Base-by-base conservation (phyloP, 192 early-diverging fungal species). In the Backusella macrospora region DNA sequence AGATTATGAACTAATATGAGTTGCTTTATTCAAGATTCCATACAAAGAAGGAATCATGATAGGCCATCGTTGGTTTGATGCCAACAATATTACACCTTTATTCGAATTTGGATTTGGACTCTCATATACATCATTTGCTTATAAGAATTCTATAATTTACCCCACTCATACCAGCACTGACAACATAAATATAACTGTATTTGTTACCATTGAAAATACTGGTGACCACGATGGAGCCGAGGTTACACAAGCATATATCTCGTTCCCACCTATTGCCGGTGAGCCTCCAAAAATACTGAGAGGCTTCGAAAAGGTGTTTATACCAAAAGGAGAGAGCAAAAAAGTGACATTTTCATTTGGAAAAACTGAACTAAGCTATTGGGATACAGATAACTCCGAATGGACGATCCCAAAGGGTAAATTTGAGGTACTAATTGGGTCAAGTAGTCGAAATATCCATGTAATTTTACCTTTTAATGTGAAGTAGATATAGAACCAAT, bases 61-160 rank as follows among this genome's bases (percentile, higher is more conserved):
- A 46, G 90, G 85, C 74, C 89, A 91, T 75, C 76, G 86, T 23
- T 83, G 73, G 52, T 74, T 74, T 73, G 83, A 92, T 16, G 66
- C 68, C 40, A 72, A 80, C 64, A 72, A 72, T 59, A 84, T 90
- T 69, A 47, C 52, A 26, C 89, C 89, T 59, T 18, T 86, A 43
- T 90, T 86, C 69, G 73, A 26, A 38, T 91, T 91, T 72, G 90
- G 89, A 21, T 81, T 78, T 71, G 90, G 90, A 55, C 73, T 91
- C 12, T 92, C 90, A 0, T 91, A 90, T 80, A 89, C 90, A n/a
- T 75, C 16, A 9, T 91, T 90, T 68, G 10, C 26, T 6, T 92
- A 90, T 68, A 52, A 52, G 29, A 42, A 79, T 13, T 43, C 84
- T 15, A 39, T 38, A 23, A 62, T 80, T 52, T 40, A 29, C n/a